phyloP scores from a whole-genome alignment of 345 rosid species.

The Salix udensis region DNA sequence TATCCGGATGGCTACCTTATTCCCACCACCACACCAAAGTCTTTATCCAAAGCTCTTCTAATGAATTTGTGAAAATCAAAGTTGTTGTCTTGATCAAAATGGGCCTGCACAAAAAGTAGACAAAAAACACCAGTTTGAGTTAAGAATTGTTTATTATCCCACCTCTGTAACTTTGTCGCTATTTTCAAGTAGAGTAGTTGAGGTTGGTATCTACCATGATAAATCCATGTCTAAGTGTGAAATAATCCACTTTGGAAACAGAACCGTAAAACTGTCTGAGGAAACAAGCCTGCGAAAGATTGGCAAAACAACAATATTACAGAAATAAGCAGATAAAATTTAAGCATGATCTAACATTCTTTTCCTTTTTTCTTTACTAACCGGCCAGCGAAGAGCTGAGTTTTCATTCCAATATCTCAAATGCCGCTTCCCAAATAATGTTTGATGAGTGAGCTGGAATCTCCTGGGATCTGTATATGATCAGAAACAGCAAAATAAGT shows the following conservation, averaged over 20 bases:
- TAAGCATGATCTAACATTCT: not conserved
- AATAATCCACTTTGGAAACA: conserved; percentile 65
- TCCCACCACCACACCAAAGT: conserved; percentile 60
- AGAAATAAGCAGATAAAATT: not conserved
- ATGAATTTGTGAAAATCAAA: conserved; percentile 79
- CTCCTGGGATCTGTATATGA: conserved; percentile 43
- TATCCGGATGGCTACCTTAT: conserved; percentile 39
- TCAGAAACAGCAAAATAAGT: not conserved
- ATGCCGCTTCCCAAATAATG: conserved; percentile 58
- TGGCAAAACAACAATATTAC: not conserved
- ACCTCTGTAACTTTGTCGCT: not conserved
- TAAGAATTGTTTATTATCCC: not conserved
- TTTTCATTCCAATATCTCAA: conserved; percentile 49
- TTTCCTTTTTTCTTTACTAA: conserved; percentile 8
- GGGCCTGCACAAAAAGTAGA: conserved; percentile 48
- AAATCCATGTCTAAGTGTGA: conserved; percentile 79
- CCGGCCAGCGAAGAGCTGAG: conserved; percentile 50
- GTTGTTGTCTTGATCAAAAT: conserved; percentile 49
- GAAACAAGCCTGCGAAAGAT: conserved; percentile 44
- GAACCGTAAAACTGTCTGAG: conserved; percentile 67
- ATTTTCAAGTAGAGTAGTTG: not conserved
- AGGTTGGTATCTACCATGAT: conserved; percentile 38
- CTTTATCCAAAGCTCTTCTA: conserved; percentile 66
- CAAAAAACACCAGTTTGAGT: not conserved
- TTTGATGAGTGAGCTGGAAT: conserved; percentile 48